Conservation (phyloP, 371 early-diverging fungal genomes). For the Vairimorpha ceranae region DNA sequence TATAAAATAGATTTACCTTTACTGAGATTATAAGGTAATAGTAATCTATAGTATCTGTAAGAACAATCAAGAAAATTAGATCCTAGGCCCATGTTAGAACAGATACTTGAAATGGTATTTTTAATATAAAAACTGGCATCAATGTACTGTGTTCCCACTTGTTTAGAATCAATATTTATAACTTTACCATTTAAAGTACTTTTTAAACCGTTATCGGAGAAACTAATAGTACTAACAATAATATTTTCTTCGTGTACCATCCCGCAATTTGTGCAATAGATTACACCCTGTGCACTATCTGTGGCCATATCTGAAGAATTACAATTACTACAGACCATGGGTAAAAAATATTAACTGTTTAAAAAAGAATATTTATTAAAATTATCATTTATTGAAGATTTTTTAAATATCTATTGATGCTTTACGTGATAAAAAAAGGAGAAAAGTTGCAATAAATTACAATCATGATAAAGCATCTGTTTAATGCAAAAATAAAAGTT, state of each 20-base stretch:
- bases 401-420: too few species aligned
- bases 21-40: slow-evolving; percentile 78
- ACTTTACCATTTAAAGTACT: slow-evolving; percentile 60
- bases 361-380: too few species aligned
- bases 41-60: slow-evolving; percentile 81
- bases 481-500: too few species aligned
- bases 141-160: slow-evolving; percentile 51
- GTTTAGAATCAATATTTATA: slow-evolving; percentile 46
- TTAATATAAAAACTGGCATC: slow-evolving; percentile 47
- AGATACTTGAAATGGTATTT: slow-evolving; percentile 55
- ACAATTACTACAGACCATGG: slow-evolving; percentile 57
- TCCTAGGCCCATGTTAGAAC: slow-evolving; percentile 57
- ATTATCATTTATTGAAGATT: too few species aligned
- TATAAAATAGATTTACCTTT: slow-evolving; percentile 75
- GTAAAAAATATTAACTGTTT: too few species aligned
- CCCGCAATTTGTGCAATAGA: slow-evolving; percentile 63
- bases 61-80: slow-evolving; percentile 75
- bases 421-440: too few species aligned
- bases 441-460: too few species aligned
- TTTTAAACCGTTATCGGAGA: slow-evolving; percentile 68
- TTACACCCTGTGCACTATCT: slow-evolving; percentile 55
- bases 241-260: slow-evolving; percentile 84
- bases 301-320: slow-evolving; percentile 43
- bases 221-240: slow-evolving; percentile 83
- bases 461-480: too few species aligned